A percentile compares a stretch with the other conserved stretches of the same genome.
Conservation (phyloP, 2,329 filamentous ascomycete species). For the Venturia nashicola region DNA sequence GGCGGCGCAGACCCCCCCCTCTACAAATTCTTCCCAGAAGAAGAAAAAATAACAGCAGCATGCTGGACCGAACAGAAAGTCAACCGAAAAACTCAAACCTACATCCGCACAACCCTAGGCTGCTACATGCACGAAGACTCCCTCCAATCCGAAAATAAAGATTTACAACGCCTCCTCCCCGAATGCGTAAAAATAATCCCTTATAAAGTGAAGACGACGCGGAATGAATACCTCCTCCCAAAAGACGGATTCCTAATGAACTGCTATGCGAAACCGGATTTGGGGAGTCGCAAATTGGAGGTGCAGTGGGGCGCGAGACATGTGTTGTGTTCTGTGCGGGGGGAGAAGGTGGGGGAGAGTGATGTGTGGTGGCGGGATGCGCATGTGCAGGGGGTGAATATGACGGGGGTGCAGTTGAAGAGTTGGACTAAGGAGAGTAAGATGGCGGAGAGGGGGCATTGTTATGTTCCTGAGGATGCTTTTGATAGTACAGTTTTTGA, state of each 20-base stretch:
- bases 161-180: not conserved
- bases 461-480: constrained; percentile 5
- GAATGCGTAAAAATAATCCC: not conserved
- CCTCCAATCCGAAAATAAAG: not conserved
- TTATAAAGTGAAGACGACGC: not conserved
- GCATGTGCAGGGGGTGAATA: not conserved
- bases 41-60: not conserved
- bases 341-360: not conserved
- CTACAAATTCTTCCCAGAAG: constrained; percentile 1
- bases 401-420: not conserved
- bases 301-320: constrained; percentile 7
- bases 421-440: not conserved
- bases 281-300: not conserved
- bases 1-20: not conserved
- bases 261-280: not conserved
- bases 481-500: constrained; percentile 3
- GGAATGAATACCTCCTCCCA: not conserved
- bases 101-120: constrained; percentile 4
- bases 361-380: constrained; percentile 5
- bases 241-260: constrained; percentile 5
- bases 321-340: not conserved
- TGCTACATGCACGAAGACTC: constrained; percentile 5
- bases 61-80: not conserved
- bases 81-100: not conserved
- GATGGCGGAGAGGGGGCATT: not conserved